phyloP scores from a whole-genome alignment of 331 rosid genomes.

The Cucumis variabilis region DNA sequence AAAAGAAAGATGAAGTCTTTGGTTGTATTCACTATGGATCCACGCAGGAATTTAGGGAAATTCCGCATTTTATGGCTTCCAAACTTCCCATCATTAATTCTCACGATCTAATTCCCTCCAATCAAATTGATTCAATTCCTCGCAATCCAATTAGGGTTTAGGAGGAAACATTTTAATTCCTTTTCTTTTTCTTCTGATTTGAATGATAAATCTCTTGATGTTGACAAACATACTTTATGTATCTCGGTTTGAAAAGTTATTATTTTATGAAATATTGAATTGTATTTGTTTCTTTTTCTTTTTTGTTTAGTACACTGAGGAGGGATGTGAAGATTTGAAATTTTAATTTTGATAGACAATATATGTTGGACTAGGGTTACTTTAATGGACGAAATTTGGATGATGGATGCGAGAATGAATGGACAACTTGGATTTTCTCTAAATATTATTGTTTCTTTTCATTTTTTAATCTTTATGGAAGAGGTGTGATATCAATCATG shows the following conservation, averaged over 20 bases:
- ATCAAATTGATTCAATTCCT: neutral
- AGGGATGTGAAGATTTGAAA: no score
- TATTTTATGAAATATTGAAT: no score
- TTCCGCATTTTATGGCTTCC: constrained; percentile 31
- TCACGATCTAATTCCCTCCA: neutral
- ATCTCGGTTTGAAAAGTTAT: no score
- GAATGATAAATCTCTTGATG: no score
- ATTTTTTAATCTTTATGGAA: neutral
- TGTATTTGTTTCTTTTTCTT: no score
- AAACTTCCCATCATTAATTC: neutral
- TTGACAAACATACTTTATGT: no score
- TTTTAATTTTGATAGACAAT: no score
- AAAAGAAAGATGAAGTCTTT: constrained; percentile 1
- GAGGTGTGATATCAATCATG: neutral
- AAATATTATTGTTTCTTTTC: neutral
- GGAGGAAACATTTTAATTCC: no score
- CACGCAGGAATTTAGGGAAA: constrained; percentile 16
- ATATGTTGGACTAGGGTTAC: no score
- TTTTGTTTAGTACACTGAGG: no score
- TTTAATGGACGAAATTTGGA: neutral
- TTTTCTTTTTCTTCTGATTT: no score
- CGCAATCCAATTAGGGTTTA: neutral
- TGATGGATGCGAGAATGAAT: neutral
- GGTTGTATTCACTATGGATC: constrained; percentile 19
- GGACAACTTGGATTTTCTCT: neutral